These are phyloP conservation scores for Saccharomyces uvarum DNA, from an alignment of 1,139 yeast genomes.

Conservation along the genomic window DNA sequence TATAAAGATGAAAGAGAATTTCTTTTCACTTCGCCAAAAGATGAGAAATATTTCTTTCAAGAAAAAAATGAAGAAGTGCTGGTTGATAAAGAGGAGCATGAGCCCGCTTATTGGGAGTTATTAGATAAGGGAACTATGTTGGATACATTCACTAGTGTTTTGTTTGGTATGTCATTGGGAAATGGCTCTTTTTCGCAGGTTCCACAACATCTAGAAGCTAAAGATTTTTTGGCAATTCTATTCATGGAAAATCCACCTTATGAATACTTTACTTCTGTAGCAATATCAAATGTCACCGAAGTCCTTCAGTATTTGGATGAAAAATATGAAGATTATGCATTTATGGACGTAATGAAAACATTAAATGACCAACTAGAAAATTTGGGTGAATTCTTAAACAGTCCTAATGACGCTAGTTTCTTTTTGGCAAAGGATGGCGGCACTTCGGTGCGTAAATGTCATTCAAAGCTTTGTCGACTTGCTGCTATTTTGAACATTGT, in stretches of 20 bases:
- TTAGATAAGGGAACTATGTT: slow-evolving; percentile 25
- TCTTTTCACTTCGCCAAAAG: slow-evolving; percentile 37
- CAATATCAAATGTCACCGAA: slow-evolving; percentile 46
- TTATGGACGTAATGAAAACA: slow-evolving; percentile 30
- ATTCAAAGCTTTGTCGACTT: slow-evolving; percentile 34
- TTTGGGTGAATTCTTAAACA: slow-evolving; percentile 35
- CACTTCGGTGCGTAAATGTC: slow-evolving; percentile 22
- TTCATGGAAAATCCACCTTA: slow-evolving; percentile 47
- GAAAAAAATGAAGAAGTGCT: slow-evolving; percentile 35
- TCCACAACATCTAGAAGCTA: slow-evolving; percentile 37
- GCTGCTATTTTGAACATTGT: slow-evolving; percentile 40
- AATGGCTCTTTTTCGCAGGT: slow-evolving; percentile 41
- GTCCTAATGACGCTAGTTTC: slow-evolving; percentile 30
- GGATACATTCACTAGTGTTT: slow-evolving; percentile 30
- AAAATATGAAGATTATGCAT: slow-evolving; percentile 46
- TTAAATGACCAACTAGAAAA: slow-evolving; percentile 30
- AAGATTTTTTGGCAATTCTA: slow-evolving; percentile 38
- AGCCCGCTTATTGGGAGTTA: slow-evolving; percentile 48
- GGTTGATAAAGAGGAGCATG: slow-evolving; percentile 36
- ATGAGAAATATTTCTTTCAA: slow-evolving; percentile 39
- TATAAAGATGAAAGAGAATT: slow-evolving; percentile 34
- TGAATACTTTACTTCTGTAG: slow-evolving; percentile 52
- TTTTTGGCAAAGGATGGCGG: slow-evolving; percentile 32
- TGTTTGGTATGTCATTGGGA: slow-evolving; percentile 31
- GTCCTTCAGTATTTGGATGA: slow-evolving; percentile 51